Base-by-base conservation (phyloP, 2,329 filamentous ascomycete genomes). In the Lomentospora prolificans region DNA sequence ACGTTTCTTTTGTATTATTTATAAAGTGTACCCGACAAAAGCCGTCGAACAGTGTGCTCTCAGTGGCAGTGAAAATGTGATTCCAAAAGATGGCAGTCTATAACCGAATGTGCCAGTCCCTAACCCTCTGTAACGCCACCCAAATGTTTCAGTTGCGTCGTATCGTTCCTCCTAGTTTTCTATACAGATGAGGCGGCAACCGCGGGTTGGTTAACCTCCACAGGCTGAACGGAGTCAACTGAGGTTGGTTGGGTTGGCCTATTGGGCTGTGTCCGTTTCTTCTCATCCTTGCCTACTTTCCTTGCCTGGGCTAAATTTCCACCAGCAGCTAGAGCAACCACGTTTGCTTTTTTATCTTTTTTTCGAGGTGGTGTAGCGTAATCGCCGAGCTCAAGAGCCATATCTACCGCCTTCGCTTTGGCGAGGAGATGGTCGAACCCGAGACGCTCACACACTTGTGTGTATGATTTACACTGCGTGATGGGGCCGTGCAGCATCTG, bases 381-480 rank as follows among this genome's bases (percentile, higher is more conserved):
- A 51, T 80, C 76, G 57, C 80, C 76, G 55, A 89, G 74, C 14
- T 79, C 81, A 12, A 89, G 70, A 30, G 76, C 73, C 55, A 75
- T 67, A 64, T 96, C 91, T 3, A 85, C 75, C 5, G 81, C 78
- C 48, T 74, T 75, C 0, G 91, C 91, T 58, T 75, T 70, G 30
- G 82, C 78, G 19, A 82, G 64, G 48, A 95, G 69, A 57, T 85
- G 77, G 2, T 83, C 76, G 33, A 89, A 76, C 0, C 77, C 81
- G 28, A 97, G 70, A 1, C 78, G 72, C 57, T 82, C 75, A 64
- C 90, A 87, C 2, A 85, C 69, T 54, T 87, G 83, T 7, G 71
- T 72, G 65, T 96, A 96, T 62, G 80, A 86, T 71, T 86, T 90
- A 58, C 80, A 79, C 50, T 73, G 70, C 59, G 81, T 82, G 61